Conservation (phyloP, 2,329 filamentous ascomycete species). For the Microdochium trichocladiopsis region DNA sequence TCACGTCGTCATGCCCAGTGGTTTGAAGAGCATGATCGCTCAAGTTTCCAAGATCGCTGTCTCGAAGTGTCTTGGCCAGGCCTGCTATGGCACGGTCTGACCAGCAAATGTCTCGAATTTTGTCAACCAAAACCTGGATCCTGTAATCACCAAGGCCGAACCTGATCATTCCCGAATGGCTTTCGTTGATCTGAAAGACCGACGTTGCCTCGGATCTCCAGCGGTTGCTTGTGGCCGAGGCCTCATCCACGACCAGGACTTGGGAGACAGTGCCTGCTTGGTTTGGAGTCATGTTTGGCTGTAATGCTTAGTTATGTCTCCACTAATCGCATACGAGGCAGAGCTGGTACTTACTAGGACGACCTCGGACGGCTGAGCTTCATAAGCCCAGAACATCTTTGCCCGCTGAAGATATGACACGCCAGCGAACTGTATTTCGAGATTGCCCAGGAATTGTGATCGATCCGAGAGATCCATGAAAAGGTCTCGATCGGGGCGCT, state of each 20-base stretch:
- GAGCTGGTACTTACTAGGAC: slow-evolving; percentile 5
- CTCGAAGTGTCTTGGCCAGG: too few species aligned
- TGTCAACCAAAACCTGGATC: slow-evolving; percentile 2
- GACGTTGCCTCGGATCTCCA: slow-evolving; percentile 1
- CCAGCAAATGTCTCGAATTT: neutral
- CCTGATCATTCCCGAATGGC: slow-evolving; percentile 15
- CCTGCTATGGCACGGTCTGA: too few species aligned
- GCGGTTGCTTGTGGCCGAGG: slow-evolving; percentile 12
- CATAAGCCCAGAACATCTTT: slow-evolving; percentile 12
- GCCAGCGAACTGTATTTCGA: slow-evolving; percentile 9
- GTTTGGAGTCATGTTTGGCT: too few species aligned
- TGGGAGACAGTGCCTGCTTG: slow-evolving; percentile 7
- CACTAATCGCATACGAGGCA: too few species aligned
- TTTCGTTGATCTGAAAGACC: slow-evolving; percentile 12
- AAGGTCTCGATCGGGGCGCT: slow-evolving; percentile 8
- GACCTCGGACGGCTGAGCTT: slow-evolving; percentile 12
- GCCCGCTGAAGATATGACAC: slow-evolving; percentile 2
- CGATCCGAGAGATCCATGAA: slow-evolving; percentile 6
- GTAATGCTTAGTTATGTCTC: slow-evolving; percentile 4
- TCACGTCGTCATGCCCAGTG: neutral
- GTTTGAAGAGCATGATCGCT: neutral
- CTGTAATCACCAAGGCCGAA: slow-evolving; percentile 6
- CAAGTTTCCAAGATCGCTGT: neutral
- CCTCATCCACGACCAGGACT: slow-evolving; percentile 9
- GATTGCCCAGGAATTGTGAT: slow-evolving; percentile 5